These are phyloP conservation scores for Trichoderma virens DNA, from an alignment of 495 filamentous ascomycete genomes.

Conservation along the genomic window DNA sequence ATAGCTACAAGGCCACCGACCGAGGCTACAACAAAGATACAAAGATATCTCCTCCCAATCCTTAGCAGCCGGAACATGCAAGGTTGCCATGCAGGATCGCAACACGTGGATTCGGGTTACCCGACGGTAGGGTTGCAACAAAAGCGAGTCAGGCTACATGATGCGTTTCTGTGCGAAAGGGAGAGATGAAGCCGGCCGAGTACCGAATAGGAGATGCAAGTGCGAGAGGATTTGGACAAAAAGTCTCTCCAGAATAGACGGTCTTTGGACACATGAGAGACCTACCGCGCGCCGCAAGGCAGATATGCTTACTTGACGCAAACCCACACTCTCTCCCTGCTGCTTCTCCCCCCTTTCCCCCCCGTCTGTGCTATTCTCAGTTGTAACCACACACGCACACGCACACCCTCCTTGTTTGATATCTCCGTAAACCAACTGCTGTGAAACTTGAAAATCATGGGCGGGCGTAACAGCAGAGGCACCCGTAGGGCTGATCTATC, in stretches of 20 bases:
- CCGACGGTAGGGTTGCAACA: background rate
- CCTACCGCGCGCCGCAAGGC: background rate
- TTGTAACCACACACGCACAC: too few species aligned
- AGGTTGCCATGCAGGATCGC: background rate
- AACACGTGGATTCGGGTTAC: constrained; percentile 6
- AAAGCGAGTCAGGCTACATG: background rate
- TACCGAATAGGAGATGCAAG: background rate
- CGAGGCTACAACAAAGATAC: background rate
- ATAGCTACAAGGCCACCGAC: background rate
- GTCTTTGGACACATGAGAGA: background rate
- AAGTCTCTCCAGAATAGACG: too few species aligned
- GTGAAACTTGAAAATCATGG: background rate
- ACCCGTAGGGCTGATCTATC: background rate
- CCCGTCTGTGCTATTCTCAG: background rate
- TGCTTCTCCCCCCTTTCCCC: background rate
- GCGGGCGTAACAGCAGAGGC: background rate
- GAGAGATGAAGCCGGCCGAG: background rate
- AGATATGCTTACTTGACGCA: background rate
- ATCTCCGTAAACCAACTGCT: background rate
- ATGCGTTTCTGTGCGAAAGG: background rate
- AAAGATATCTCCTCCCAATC: background rate
- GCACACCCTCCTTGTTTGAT: too few species aligned
- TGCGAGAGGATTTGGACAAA: background rate
- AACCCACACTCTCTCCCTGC: background rate
- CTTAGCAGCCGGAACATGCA: background rate